phyloP scores from a whole-genome alignment of 129 eudicot genomes.

The Solidago caesia region DNA sequence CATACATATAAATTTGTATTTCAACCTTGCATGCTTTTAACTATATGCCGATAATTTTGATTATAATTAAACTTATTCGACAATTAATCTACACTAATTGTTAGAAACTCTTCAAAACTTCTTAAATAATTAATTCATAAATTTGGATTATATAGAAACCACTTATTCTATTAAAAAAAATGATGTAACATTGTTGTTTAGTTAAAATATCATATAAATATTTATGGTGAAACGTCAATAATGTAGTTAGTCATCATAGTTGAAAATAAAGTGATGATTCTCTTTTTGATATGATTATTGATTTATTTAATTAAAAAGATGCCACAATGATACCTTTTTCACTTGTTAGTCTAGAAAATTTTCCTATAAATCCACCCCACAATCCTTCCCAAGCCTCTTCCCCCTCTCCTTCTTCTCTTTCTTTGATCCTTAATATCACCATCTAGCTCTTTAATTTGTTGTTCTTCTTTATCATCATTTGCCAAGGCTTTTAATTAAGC shows the following conservation, averaged over 20 bases:
- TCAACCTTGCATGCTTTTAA: too few species aligned
- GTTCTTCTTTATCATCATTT: conserved; percentile 17
- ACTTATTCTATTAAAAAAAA: too few species aligned
- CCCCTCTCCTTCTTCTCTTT: conserved; percentile 47
- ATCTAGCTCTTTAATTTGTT: neutral
- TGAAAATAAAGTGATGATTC: conserved; percentile 21
- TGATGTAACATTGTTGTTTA: neutral
- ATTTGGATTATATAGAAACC: too few species aligned
- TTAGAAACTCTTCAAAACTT: too few species aligned
- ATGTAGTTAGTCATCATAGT: conserved; percentile 11
- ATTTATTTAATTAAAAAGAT: conserved; percentile 16
- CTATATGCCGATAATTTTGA: too few species aligned
- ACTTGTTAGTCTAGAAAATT: conserved; percentile 27
- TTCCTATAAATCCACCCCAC: conserved; percentile 59
- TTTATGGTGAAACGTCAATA: conserved; percentile 9
- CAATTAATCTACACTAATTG: too few species aligned
- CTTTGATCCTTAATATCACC: conserved; percentile 24
- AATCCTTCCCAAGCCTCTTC: conserved; percentile 39
- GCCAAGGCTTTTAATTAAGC: neutral
- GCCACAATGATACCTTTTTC: conserved; percentile 29
- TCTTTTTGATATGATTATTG: neutral
- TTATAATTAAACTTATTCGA: too few species aligned
- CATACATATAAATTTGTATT: too few species aligned
- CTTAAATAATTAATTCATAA: too few species aligned
- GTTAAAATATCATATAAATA: neutral